A percentile compares a stretch with the other conserved stretches of the same genome.
phyloP scores from a whole-genome alignment of 768 basidiomycete genomes.

The Mycena galopus region DNA sequence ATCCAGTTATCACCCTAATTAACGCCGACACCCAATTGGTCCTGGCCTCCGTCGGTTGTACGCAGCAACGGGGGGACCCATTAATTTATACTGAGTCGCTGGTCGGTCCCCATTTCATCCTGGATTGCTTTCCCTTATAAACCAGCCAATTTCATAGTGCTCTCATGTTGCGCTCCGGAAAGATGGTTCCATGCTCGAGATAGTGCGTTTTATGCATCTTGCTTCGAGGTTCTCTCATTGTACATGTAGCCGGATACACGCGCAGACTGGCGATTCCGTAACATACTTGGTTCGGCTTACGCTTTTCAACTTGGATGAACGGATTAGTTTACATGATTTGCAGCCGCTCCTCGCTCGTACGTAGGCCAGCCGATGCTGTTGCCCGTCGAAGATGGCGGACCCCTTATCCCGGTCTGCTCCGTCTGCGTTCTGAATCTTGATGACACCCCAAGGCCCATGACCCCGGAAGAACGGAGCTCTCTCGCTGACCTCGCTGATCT shows the following conservation, averaged over 20 bases:
- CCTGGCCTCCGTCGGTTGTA: background rate
- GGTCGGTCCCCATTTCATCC: background rate
- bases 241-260: constrained; percentile 1
- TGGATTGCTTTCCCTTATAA: background rate
- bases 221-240: background rate
- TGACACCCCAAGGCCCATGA: constrained; percentile 1
- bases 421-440: constrained; percentile 14
- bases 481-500: constrained; percentile 17
- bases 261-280: constrained; percentile 17
- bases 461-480: constrained; percentile 1
- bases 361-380: constrained; percentile 13
- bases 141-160: background rate
- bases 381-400: constrained; percentile 9
- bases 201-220: background rate
- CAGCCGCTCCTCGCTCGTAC: constrained; percentile 13
- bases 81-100: constrained; percentile 3
- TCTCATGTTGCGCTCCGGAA: constrained; percentile 23
- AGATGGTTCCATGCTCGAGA: constrained; percentile 25
- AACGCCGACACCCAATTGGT: constrained; percentile 10
- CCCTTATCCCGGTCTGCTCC: constrained; percentile 8
- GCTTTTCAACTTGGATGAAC: background rate
- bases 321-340: no score
- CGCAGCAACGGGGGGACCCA: background rate
- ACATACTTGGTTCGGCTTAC: constrained; percentile 1
- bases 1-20: constrained; percentile 14